These are phyloP conservation scores for Ceratocystis alfenasii DNA, from an alignment of 2,329 filamentous ascomycete genomes.

Conservation along the genomic window DNA sequence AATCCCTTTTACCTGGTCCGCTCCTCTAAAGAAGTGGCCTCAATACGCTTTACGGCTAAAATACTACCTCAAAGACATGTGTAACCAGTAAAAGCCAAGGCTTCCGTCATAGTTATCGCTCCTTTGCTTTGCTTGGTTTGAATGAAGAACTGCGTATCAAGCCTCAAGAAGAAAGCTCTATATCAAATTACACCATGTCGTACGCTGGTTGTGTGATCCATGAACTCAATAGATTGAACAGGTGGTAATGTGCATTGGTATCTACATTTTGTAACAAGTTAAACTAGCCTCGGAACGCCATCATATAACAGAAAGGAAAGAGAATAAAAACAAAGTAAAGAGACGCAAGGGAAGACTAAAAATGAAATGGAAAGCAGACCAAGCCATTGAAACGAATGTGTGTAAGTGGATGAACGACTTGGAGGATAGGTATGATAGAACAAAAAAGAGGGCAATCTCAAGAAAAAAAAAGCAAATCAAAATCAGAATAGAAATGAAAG, in stretches of 20 bases:
- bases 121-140: too few species aligned
- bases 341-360: slow-evolving; percentile 12
- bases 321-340: slow-evolving; percentile 8
- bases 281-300: slow-evolving; percentile 20
- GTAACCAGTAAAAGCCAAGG: too few species aligned
- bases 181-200: not conserved
- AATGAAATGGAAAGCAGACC: not conserved
- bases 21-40: too few species aligned
- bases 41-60: too few species aligned
- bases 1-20: too few species aligned
- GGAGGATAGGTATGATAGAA: not conserved
- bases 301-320: slow-evolving; percentile 16
- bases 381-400: slow-evolving; percentile 3
- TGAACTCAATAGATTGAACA: not conserved
- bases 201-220: not conserved
- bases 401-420: not conserved
- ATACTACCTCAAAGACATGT: too few species aligned
- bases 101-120: too few species aligned
- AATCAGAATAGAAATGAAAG: slow-evolving; percentile 7
- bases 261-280: slow-evolving; percentile 16
- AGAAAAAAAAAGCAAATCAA: not conserved
- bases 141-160: not conserved
- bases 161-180: not conserved
- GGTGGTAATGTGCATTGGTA: slow-evolving; percentile 10
- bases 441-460: not conserved